These are phyloP conservation scores for Themeda triandra DNA, from an alignment of 176 grass and related monocot genomes.

Conservation along the genomic window DNA sequence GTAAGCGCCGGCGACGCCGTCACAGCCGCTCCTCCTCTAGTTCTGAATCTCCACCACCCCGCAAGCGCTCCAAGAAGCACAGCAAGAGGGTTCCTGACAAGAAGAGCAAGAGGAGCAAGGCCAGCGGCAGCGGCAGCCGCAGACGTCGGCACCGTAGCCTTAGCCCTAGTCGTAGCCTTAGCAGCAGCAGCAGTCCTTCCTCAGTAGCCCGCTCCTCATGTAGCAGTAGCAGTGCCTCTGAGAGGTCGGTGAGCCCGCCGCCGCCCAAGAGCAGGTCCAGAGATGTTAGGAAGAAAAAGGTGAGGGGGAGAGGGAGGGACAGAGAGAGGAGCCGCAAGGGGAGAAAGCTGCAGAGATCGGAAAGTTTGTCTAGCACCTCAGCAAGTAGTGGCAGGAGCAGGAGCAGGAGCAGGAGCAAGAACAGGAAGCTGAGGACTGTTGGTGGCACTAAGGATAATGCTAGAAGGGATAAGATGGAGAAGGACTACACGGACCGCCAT, in stretches of 20 bases:
- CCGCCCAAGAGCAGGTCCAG: constrained; percentile 34
- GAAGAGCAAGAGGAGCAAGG: constrained; percentile 40
- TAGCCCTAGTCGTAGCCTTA: constrained; percentile 39
- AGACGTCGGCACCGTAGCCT: constrained; percentile 17
- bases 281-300: constrained; percentile 39
- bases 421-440: constrained; percentile 2
- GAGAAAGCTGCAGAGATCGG: constrained; percentile 15
- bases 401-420: constrained; percentile 13
- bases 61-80: constrained; percentile 46
- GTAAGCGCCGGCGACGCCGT: constrained; percentile 19
- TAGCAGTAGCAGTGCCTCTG: constrained; percentile 26
- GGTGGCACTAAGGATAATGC: constrained; percentile 11
- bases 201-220: constrained; percentile 29
- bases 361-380: constrained; percentile 41
- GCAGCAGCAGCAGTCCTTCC: constrained; percentile 32
- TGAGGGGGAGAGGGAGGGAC: constrained; percentile 45
- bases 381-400: constrained; percentile 29
- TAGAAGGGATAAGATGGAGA: constrained; percentile 38
- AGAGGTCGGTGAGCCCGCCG: constrained; percentile 39
- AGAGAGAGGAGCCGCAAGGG: constrained; percentile 19
- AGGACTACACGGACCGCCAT: constrained; percentile 30
- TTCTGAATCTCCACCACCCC: constrained; percentile 21
- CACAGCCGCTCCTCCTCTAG: not conserved
- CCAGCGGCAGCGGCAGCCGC: not conserved
- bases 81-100: constrained; percentile 27